A percentile compares a stretch with the other conserved stretches of the same genome.
These are phyloP conservation scores for Citrus sp. DNA, from an alignment of 345 rosid genomes.

Conservation along the genomic window DNA sequence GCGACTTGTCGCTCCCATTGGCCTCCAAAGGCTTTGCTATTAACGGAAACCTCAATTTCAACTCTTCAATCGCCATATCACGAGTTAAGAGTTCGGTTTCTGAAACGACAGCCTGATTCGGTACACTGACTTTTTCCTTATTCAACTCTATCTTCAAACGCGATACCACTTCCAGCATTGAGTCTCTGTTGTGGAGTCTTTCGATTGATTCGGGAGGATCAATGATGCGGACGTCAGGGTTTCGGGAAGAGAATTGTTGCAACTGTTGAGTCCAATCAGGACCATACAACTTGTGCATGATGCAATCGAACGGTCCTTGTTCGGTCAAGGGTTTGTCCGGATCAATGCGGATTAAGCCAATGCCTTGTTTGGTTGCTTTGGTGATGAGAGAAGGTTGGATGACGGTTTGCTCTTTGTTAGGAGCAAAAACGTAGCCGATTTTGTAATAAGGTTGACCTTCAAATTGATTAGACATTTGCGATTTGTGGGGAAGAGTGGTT, in stretches of 20 bases:
- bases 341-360: constrained; percentile 49
- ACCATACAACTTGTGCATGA: constrained; percentile 56
- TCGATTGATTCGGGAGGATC: constrained; percentile 51
- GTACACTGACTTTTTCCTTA: constrained; percentile 41
- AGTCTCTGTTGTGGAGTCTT: constrained; percentile 46
- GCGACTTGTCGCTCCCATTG: constrained; percentile 54
- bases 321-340: constrained; percentile 30
- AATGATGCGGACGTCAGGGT: constrained; percentile 40
- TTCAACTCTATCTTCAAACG: constrained; percentile 34
- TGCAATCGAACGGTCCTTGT: constrained; percentile 59
- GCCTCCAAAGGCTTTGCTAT: constrained; percentile 63
- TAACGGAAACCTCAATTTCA: constrained; percentile 45
- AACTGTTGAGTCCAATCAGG: constrained; percentile 49
- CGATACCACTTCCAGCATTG: constrained; percentile 59
- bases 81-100: constrained; percentile 22
- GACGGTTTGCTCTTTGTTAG: background rate
- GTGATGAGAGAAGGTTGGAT: background rate
- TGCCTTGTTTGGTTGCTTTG: constrained; percentile 21
- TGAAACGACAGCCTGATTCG: constrained; percentile 54
- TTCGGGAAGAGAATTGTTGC: constrained; percentile 20
- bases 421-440: background rate
- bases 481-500: background rate
- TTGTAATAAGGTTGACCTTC: background rate
- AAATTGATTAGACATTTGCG: background rate
- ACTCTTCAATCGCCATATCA: background rate